Evolutionary conservation across 768 basidiomycete species (phyloP).

Genomic region (Zangia roseola): DNA sequence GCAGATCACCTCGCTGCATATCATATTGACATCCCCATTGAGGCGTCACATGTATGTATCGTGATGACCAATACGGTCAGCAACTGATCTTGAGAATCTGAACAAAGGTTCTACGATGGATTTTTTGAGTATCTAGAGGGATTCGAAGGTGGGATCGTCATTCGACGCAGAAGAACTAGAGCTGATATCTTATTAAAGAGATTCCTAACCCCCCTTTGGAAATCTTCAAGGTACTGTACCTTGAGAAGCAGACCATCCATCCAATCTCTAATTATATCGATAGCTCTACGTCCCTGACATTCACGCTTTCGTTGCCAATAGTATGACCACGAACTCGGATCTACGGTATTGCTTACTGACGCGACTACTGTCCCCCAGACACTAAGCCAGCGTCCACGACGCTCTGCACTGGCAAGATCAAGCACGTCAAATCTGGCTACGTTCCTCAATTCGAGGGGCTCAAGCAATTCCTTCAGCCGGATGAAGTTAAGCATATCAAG

Average conservation of each 20-base stretch:
- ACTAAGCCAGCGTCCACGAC: slow-evolving; percentile 21
- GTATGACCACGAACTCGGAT: slow-evolving; percentile 5
- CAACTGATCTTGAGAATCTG: background rate
- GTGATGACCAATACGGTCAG: background rate
- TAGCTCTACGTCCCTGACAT: slow-evolving; percentile 29
- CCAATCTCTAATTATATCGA: background rate
- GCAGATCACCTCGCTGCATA: slow-evolving; percentile 2
- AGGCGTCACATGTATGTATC: slow-evolving; percentile 27
- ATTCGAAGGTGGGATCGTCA: slow-evolving; percentile 21
- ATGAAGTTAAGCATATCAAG: slow-evolving; percentile 69
- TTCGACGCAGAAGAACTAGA: background rate
- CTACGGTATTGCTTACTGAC: too few species aligned
- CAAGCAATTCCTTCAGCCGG: slow-evolving; percentile 53
- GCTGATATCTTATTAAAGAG: slow-evolving; percentile 15
- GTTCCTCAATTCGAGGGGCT: slow-evolving; percentile 61
- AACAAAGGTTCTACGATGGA: slow-evolving; percentile 27
- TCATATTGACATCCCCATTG: background rate
- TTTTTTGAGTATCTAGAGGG: slow-evolving; percentile 29
- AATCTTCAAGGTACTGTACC: slow-evolving; percentile 23
- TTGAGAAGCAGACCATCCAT: too few species aligned
- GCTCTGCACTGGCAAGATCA: slow-evolving; percentile 55
- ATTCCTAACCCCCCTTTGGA: slow-evolving; percentile 21
- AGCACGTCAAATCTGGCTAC: slow-evolving; percentile 59
- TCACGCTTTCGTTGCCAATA: slow-evolving; percentile 17
- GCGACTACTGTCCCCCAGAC: slow-evolving; percentile 7